These are phyloP conservation scores for Aureobasidium namibiae DNA, from an alignment of 2,329 filamentous ascomycete genomes.

Conservation along the genomic window DNA sequence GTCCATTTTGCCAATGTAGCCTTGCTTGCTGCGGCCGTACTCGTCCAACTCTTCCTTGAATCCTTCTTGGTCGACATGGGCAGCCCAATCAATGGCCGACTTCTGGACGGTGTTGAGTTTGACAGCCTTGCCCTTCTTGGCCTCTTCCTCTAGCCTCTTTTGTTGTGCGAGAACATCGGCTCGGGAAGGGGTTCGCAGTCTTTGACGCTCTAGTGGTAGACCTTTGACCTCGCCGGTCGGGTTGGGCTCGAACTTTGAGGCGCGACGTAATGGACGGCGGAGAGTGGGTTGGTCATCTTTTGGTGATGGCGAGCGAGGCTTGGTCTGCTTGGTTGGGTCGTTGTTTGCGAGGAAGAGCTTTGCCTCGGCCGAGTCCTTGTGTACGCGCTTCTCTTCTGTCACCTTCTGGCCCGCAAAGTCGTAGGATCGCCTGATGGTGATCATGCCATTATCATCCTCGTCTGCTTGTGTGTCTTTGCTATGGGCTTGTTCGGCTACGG, in stretches of 20 bases:
- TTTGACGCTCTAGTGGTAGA: constrained; percentile 36
- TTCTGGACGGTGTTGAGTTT: constrained; percentile 62
- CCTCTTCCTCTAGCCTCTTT: constrained; percentile 25
- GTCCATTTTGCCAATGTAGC: constrained; percentile 53
- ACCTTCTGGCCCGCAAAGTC: constrained; percentile 49
- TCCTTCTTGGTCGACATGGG: constrained; percentile 53
- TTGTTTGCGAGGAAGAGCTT: constrained; percentile 41
- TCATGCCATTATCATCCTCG: constrained; percentile 33
- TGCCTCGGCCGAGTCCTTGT: constrained; percentile 47
- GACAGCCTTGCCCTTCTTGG: constrained; percentile 36
- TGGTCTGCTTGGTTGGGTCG: constrained; percentile 21
- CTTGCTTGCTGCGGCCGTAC: constrained; percentile 54
- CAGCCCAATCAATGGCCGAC: constrained; percentile 56
- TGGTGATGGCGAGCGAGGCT: constrained; percentile 19
- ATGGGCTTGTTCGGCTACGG: neutral
- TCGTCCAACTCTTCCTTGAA: constrained; percentile 53
- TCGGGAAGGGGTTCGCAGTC: constrained; percentile 26
- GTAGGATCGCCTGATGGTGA: constrained; percentile 50
- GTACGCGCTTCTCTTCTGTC: constrained; percentile 46
- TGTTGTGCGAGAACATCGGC: constrained; percentile 26
- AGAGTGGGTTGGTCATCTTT: constrained; percentile 24
- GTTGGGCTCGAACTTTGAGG: constrained; percentile 44
- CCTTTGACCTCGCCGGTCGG: constrained; percentile 39
- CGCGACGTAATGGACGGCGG: constrained; percentile 35
- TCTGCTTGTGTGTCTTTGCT: constrained; percentile 18